Evolutionary conservation across 306 rosid genomes (phyloP), one percentile per base, ranked within the genome.

Genomic region (Astragalus membranaceus): DNA sequence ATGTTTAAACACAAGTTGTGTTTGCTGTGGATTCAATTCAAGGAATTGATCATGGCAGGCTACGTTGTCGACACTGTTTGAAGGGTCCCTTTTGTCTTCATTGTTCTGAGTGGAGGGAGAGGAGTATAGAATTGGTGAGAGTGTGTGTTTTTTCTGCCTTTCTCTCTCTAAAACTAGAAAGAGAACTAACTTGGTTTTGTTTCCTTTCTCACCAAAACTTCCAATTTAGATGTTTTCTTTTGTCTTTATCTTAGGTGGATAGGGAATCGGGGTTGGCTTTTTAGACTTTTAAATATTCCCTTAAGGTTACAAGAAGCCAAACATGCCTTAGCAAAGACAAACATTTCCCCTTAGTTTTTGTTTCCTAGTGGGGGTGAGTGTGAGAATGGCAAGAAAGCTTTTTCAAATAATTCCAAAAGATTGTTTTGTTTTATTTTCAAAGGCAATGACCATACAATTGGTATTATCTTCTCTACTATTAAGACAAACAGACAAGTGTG

Each of bases 321-420:
- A 85, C 90, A 82, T 41, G 87, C 81, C 86, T 74, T 70, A 64
- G 82, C 97, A 88, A 88, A 75, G 87, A 88, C 91, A 91, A 88
- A 84, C 85, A 72, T 69, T 69, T 82, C 69, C 75, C 67, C 84
- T 75, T 62, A 30, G 63, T 62, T 79, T 79, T 87, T 91, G 97
- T 88, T 78, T 76, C 70, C 67, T 83, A 76, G 97, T n/a, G 84
- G 84, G 86, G 83, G 76, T 10, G 63, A 77, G 87, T 73, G 80
- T 77, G 86, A 66, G 79, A 77, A 75, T 57, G 53, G 83, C 76
- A 75, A 78, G 84, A 79, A 70, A 65, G 63, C 52, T 57, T 61
- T 36, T 5, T 64, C 15, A 49, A 16, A 53, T 78, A 49, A 44
- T 62, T 67, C 88, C 95, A 86, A 90, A 80, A 78, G 14, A 7